Evolutionary conservation across 768 basidiomycete species (phyloP), one percentile per base, ranked within the genome.

Genomic region (Amanita thiersii): DNA sequence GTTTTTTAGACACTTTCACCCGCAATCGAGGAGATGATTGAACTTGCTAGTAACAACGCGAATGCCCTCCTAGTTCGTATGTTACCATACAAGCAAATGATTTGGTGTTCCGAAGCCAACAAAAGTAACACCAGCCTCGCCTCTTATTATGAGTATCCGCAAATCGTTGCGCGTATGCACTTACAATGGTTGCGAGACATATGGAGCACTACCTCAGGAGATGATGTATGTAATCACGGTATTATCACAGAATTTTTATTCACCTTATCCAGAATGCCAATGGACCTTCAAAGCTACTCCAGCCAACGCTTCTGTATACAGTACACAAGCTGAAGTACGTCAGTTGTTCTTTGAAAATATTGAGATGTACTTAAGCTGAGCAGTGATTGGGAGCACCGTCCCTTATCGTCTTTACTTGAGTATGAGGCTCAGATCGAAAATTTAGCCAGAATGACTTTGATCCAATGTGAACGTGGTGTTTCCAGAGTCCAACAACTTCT

Each of bases 61-160:
- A n/a, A 29, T 15, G 52, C 50, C 17, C 53, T 75, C 3, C 52
- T 84, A 7, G 46, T 58, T 17, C 72, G 69, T 42, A 56, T 81
- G 25, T 59, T 71, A 9, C 54, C 66, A 0, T 78, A 79, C 50
- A 76, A 75, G 47, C 79, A 79, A 47, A 56, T 77, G n/a, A 29
- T 69, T 21, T 83, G 81, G 82, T 46, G 60, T 6, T 45, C 56
- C 14, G 64, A 70, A 20, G 61, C 60, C 4, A 56, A 49, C 21
- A 51, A 56, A 48, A 52, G 81, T 81, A 47, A 68, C 47, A 35
- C 6, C 18, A 17, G 3, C 23, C 24, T 44, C 20, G 37, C 8
- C 9, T 11, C 30, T 14, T 8, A 24, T 35, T 7, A 43, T 6
- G 24, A 20, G 12, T 28, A 45, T 42, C 43, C 28, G 39, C 28